These are phyloP conservation scores for Boletus sp. DNA, from an alignment of 768 basidiomycete species.

Conservation along the genomic window DNA sequence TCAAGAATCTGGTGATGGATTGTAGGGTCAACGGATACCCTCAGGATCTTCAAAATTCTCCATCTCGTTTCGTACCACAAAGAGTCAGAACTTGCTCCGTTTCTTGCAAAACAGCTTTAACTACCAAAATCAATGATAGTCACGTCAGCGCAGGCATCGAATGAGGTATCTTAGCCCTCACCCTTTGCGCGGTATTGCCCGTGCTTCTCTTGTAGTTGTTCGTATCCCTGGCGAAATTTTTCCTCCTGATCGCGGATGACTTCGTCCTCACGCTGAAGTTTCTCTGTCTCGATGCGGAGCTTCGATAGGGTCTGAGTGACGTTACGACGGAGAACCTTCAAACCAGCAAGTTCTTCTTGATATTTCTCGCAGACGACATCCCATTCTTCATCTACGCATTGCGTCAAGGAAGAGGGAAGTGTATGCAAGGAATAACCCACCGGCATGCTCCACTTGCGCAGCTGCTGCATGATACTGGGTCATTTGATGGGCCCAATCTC, in stretches of 20 bases:
- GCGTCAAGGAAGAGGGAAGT: background rate
- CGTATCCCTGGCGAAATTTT: conserved; percentile 37
- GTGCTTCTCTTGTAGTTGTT: conserved; percentile 42
- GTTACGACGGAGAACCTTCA: conserved; percentile 55
- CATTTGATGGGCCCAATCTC: conserved; percentile 56
- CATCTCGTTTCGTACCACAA: conserved; percentile 45
- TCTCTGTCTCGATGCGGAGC: conserved; percentile 40
- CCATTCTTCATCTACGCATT: conserved; percentile 53
- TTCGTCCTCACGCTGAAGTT: conserved; percentile 40
- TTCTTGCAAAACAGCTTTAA: conserved; percentile 43
- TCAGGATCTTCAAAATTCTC: conserved; percentile 11
- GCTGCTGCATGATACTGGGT: conserved; percentile 44
- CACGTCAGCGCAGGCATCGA: conserved; percentile 5
- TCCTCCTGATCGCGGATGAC: conserved; percentile 42
- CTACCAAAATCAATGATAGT: conserved; percentile 21
- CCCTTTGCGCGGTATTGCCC: conserved; percentile 42
- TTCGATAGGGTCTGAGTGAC: conserved; percentile 43
- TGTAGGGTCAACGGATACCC: background rate
- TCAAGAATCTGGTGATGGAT: background rate
- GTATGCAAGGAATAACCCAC: conserved; percentile 24
- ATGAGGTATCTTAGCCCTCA: conserved; percentile 15
- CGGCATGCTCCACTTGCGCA: conserved; percentile 40
- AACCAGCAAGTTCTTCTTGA: conserved; percentile 58
- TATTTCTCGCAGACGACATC: conserved; percentile 56
- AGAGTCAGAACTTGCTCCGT: conserved; percentile 43